Evolutionary conservation across 305 asterid species (phyloP), one percentile per base, ranked within the genome.

Genomic region (Andrographis paniculata): DNA sequence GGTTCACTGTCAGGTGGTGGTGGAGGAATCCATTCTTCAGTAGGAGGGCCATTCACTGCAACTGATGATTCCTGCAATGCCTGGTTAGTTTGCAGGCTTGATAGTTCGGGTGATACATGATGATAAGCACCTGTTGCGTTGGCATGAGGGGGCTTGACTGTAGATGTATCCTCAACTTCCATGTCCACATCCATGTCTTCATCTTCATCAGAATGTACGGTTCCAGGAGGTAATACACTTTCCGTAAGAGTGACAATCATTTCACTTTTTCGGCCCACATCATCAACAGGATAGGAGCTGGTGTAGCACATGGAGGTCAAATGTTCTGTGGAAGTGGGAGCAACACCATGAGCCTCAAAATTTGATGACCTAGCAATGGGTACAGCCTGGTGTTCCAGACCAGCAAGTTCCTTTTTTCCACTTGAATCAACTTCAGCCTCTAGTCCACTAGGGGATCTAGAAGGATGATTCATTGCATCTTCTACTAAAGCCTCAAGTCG

Each of bases 181-280:
- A 91, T 83, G 72, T 91, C 99, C 56, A 91, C 82, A 59, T 91
- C 99, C 99, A 91, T 91, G 67, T 91, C 96, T 28, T 70, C 80
- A 35, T 85, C 98, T 59, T 84, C 93, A 56, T 47, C 76, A 42
- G 74, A 57, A 51, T 63, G 82, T 55, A 52, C 48, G 30, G 71
- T 48, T 43, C 63, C 31, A 20, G 69, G 61, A 61, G 68, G 42
- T 30, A 28, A 51, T 41, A 66, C 84, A 61, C 49, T 62, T 44
- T 44, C 73, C 24, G 45, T 46, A 56, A 59, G 66, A 59, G 42
- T 37, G 55, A 56, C 72, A 41, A 15, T 52, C 33, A 51, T 56
- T 52, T 63, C 91, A 52, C 42, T 44, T 64, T 49, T 64, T 41
- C 36, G 67, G 31, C 61, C 66, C 17, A 63, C 37, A 48, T 49